phyloP scores from a whole-genome alignment of 306 rosid genomes.

The Arachis stenosperma region DNA sequence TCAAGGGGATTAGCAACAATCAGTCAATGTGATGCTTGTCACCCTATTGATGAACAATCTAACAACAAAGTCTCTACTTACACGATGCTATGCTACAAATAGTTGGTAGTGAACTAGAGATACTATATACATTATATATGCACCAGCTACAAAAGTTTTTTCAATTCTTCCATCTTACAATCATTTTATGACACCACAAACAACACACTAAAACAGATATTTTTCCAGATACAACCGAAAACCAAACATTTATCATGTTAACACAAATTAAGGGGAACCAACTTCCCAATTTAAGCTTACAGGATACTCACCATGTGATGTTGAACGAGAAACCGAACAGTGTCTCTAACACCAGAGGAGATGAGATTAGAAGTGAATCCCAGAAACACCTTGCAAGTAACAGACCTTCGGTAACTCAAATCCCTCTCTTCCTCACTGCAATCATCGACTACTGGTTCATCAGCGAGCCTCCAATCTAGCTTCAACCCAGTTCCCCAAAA shows the following conservation, averaged over 20 bases:
- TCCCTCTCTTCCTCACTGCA: conserved; percentile 63
- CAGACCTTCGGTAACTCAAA: conserved; percentile 52
- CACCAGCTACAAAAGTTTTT: not conserved
- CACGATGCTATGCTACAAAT: not conserved
- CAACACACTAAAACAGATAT: not conserved
- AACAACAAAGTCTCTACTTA: not conserved
- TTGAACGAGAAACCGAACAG: conserved; percentile 77
- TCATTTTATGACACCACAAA: not conserved
- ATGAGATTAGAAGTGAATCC: conserved; percentile 95
- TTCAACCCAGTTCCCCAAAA: conserved; percentile 49
- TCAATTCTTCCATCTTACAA: not conserved
- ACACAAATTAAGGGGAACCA: not conserved
- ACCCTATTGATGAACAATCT: not conserved
- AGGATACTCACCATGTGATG: conserved; percentile 74
- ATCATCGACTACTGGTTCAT: conserved; percentile 62
- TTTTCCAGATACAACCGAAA: not conserved
- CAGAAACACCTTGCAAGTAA: conserved; percentile 77
- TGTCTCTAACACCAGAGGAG: conserved; percentile 92
- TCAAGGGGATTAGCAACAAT: not conserved
- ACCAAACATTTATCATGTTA: not conserved
- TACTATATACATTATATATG: not conserved
- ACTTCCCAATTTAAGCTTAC: not conserved
- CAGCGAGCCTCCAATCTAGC: conserved; percentile 91
- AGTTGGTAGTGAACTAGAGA: not conserved
- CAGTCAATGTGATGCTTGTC: not conserved